Percentiles rank a stretch among this genome's conserved stretches.
phyloP scores from a whole-genome alignment of 495 filamentous ascomycete genomes.

The Glarea lozoyensis region DNA sequence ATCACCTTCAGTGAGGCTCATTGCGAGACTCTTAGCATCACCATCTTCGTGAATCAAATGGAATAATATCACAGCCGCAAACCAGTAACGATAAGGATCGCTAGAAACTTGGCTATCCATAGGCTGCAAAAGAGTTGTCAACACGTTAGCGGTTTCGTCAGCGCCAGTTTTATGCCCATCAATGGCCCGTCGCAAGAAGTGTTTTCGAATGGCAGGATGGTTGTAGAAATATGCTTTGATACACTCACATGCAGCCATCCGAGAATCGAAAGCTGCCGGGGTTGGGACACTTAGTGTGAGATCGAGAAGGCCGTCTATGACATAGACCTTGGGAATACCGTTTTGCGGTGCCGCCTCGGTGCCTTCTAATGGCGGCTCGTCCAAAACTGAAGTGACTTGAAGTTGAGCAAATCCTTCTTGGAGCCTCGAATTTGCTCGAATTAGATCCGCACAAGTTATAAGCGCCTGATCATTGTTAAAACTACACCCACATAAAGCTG shows the following conservation, averaged over 20 bases:
- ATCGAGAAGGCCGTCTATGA: constrained; percentile 91
- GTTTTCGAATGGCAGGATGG: constrained; percentile 67
- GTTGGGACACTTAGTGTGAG: constrained; percentile 62
- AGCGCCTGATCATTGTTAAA: constrained; percentile 49
- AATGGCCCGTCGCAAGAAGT: constrained; percentile 84
- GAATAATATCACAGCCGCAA: constrained; percentile 81
- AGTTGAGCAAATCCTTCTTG: constrained; percentile 88
- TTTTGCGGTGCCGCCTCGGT: constrained; percentile 38
- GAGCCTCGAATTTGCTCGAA: constrained; percentile 67
- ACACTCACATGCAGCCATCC: constrained; percentile 78
- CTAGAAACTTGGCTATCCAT: constrained; percentile 41
- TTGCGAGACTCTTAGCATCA: constrained; percentile 70
- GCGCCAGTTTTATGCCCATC: constrained; percentile 72
- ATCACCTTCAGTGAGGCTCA: constrained; percentile 80
- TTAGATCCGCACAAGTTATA: constrained; percentile 77
- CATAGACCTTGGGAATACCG: constrained; percentile 58
- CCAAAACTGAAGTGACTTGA: constrained; percentile 51
- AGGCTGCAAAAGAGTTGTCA: constrained; percentile 68
- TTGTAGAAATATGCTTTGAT: constrained; percentile 85
- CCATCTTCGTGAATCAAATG: constrained; percentile 80
- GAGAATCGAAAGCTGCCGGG: constrained; percentile 62
- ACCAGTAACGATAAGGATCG: constrained; percentile 91
- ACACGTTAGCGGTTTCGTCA: constrained; percentile 81
- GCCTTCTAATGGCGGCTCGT: constrained; percentile 29
- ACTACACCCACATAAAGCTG: neutral